A percentile compares a stretch with the other conserved stretches of the same genome.
phyloP scores from a whole-genome alignment of 768 basidiomycete species.

The Clitopilus hobsonii region DNA sequence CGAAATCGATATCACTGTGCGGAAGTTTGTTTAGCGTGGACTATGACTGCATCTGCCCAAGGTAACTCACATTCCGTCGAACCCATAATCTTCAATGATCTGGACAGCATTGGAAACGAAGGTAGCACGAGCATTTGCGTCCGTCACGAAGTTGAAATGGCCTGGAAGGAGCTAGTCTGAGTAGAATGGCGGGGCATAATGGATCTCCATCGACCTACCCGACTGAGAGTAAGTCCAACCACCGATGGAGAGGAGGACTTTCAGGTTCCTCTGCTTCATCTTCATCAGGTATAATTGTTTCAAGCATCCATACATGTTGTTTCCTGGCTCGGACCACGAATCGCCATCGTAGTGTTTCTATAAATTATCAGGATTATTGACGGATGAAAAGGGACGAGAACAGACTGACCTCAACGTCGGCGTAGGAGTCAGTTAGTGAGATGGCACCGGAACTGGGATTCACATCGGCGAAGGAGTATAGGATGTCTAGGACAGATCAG shows the following conservation, averaged over 20 bases:
- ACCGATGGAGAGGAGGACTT: too few species aligned
- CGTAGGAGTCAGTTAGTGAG: slow-evolving; percentile 65
- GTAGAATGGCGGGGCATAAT: too few species aligned
- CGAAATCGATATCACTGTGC: slow-evolving; percentile 68
- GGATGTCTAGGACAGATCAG: slow-evolving; percentile 39
- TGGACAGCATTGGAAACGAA: slow-evolving; percentile 62
- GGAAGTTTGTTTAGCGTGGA: not conserved
- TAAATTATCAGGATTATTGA: slow-evolving; percentile 10
- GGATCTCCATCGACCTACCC: too few species aligned
- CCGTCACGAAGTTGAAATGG: slow-evolving; percentile 63
- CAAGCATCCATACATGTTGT: too few species aligned
- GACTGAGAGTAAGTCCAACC: too few species aligned
- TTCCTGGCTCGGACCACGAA: too few species aligned
- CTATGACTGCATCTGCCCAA: not conserved
- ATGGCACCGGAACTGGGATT: slow-evolving; percentile 57
- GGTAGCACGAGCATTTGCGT: slow-evolving; percentile 40
- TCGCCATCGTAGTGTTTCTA: slow-evolving; percentile 73
- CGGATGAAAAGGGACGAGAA: not conserved
- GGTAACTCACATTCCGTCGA: slow-evolving; percentile 65
- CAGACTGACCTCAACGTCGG: slow-evolving; percentile 56
- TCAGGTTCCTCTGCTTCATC: too few species aligned
- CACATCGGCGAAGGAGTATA: slow-evolving; percentile 79
- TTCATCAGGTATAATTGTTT: too few species aligned
- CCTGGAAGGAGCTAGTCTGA: slow-evolving; percentile 23
- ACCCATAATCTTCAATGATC: slow-evolving; percentile 68